Conservation (phyloP, 257 asterid species). For the Handroanthus guayacan region DNA sequence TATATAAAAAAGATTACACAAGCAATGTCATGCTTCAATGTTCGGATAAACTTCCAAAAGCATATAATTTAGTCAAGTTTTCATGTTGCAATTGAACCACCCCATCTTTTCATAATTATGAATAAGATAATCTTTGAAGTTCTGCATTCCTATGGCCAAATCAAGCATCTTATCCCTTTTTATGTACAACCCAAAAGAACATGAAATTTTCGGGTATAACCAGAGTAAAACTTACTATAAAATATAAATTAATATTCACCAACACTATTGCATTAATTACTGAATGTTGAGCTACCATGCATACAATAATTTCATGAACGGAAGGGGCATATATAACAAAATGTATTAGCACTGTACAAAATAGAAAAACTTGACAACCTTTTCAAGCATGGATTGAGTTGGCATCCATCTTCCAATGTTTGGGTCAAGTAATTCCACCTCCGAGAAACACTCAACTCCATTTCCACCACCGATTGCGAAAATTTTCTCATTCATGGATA, state of each 20-base stretch:
- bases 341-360: background rate
- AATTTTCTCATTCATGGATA: slow-evolving; percentile 51
- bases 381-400: slow-evolving; percentile 61
- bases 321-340: slow-evolving; percentile 12
- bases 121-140: background rate
- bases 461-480: slow-evolving; percentile 76
- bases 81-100: background rate
- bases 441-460: slow-evolving; percentile 61
- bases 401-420: slow-evolving; percentile 63
- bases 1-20: slow-evolving; percentile 7
- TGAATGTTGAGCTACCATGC: slow-evolving; percentile 11
- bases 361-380: slow-evolving; percentile 48
- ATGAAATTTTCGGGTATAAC: background rate
- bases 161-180: slow-evolving; percentile 16
- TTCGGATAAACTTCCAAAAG: background rate
- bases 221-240: background rate
- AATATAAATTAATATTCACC: background rate
- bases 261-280: background rate
- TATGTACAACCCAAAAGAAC: background rate
- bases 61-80: background rate
- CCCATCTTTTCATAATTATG: background rate
- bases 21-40: slow-evolving; percentile 4
- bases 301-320: slow-evolving; percentile 1
- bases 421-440: slow-evolving; percentile 68
- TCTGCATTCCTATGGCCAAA: slow-evolving; percentile 4